Conservation (phyloP, 73 alveolate genomes). For the Symbiodinium natans region DNA sequence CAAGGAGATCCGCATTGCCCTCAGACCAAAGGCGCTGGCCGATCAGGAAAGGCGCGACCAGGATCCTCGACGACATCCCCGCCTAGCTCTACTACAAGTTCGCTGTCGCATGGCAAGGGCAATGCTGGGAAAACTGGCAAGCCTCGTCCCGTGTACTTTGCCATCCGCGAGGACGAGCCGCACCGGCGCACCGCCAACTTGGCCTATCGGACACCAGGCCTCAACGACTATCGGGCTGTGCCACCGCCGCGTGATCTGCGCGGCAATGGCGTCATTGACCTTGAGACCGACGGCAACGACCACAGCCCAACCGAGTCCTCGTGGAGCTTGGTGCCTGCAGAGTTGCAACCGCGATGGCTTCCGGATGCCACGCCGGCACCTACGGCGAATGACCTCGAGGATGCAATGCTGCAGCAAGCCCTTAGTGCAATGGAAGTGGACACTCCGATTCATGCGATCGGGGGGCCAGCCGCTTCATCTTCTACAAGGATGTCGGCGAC, state of each 20-base stretch:
- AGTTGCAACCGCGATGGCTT: not conserved
- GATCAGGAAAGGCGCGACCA: not conserved
- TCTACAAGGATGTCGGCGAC: not conserved
- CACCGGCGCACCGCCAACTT: no score
- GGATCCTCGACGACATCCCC: not conserved
- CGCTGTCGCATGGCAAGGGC: not conserved
- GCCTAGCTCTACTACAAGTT: not conserved
- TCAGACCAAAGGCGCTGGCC: not conserved
- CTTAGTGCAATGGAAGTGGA: not conserved
- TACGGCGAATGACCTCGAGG: not conserved
- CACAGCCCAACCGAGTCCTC: not conserved
- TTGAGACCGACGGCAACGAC: not conserved
- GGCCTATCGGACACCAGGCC: no score
- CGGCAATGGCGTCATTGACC: no score
- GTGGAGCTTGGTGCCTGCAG: not conserved
- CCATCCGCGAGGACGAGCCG: constrained; percentile 1
- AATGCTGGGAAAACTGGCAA: not conserved
- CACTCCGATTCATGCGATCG: not conserved
- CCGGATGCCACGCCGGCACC: not conserved
- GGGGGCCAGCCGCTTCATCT: not conserved
- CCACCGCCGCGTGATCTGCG: not conserved
- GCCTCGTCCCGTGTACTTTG: not conserved
- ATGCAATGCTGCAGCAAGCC: not conserved
- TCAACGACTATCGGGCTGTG: not conserved
- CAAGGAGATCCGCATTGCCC: not conserved